These are phyloP conservation scores for Pilatotrama ljubarskyi DNA, from an alignment of 768 basidiomycete genomes.

Conservation along the genomic window DNA sequence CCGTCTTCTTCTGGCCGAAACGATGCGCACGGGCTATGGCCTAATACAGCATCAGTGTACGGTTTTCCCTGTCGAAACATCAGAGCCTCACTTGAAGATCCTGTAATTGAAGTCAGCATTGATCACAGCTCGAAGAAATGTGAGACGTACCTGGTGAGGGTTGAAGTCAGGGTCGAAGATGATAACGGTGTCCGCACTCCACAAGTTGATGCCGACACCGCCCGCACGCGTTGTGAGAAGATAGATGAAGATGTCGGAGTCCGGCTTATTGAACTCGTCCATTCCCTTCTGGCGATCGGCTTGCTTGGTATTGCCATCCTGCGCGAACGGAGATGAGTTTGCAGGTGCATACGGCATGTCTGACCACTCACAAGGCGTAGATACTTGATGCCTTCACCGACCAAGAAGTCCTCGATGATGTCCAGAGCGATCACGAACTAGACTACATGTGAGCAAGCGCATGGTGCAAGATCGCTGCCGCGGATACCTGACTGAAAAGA, in stretches of 20 bases:
- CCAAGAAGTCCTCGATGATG: conserved; percentile 85
- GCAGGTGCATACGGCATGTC: not conserved
- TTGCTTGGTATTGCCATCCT: conserved; percentile 92
- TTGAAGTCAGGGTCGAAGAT: conserved; percentile 98
- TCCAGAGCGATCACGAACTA: conserved; percentile 89
- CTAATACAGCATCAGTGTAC: conserved; percentile 40
- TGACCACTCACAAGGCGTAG: conserved; percentile 63
- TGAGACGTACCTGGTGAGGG: conserved; percentile 76
- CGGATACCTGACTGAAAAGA: conserved; percentile 89
- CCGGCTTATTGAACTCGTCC: conserved; percentile 89
- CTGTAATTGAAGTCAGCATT: conserved; percentile 36
- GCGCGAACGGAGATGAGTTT: not conserved
- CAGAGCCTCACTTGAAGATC: conserved; percentile 77
- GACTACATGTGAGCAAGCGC: not conserved
- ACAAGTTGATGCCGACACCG: conserved; percentile 88
- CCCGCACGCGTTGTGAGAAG: conserved; percentile 91
- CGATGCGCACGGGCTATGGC: conserved; percentile 95
- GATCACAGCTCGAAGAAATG: not conserved
- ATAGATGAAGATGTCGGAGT: conserved; percentile 89
- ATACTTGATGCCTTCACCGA: conserved; percentile 77
- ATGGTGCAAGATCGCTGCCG: not conserved
- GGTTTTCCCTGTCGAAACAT: not conserved
- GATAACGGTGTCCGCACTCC: conserved; percentile 91
- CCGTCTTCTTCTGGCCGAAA: conserved; percentile 93
- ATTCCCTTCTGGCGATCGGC: conserved; percentile 88